Percentiles rank a stretch among this genome's conserved stretches.
Conservation (phyloP, 2,329 filamentous ascomycete species). For the Fusarium agapanthi region DNA sequence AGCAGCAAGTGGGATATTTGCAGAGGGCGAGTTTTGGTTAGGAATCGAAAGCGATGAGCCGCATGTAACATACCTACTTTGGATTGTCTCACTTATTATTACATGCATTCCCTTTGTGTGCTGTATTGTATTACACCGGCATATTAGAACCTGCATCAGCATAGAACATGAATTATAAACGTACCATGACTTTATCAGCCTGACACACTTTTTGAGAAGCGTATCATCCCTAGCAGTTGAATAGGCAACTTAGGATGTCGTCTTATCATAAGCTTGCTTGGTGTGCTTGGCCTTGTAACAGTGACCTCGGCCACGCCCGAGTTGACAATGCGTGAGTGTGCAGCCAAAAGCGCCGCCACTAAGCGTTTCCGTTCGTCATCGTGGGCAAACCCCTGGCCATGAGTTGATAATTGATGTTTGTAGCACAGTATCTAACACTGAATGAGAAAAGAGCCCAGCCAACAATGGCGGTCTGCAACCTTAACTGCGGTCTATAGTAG, state of each 20-base stretch:
- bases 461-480: slow-evolving; percentile 29
- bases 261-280: background rate
- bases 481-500: slow-evolving; percentile 19
- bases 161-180: slow-evolving; percentile 16
- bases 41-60: slow-evolving; percentile 9
- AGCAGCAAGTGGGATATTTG: slow-evolving; percentile 22
- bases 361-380: slow-evolving; percentile 13
- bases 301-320: slow-evolving; percentile 10
- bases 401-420: slow-evolving; percentile 4
- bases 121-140: background rate
- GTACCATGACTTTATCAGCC: background rate
- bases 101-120: background rate
- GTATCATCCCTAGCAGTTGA: background rate
- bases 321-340: background rate
- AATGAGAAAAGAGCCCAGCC: background rate
- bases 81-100: slow-evolving; percentile 1
- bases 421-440: slow-evolving; percentile 11
- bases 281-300: background rate
- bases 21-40: slow-evolving; percentile 20
- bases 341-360: slow-evolving; percentile 27
- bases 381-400: slow-evolving; percentile 18
- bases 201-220: background rate
- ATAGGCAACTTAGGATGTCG: background rate
- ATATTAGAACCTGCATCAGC: background rate
- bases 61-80: slow-evolving; percentile 17